Evolutionary conservation across 1,284 basidiomycete species (phyloP).

Genomic region (Flammula alnicola): DNA sequence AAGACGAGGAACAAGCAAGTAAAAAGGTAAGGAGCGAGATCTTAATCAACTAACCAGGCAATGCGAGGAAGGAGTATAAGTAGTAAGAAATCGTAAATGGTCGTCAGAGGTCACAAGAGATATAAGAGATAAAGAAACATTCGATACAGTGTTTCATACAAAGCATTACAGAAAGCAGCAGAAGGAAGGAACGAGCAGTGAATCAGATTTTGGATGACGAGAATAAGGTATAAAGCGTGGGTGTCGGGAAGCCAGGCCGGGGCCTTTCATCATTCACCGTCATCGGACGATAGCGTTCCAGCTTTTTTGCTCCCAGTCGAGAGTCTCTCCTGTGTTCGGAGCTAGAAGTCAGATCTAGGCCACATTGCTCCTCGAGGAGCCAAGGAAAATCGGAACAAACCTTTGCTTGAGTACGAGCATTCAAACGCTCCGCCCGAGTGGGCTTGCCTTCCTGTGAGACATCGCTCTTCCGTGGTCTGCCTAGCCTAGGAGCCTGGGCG

Average conservation of each 20-base stretch:
- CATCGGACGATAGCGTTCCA: slow-evolving; percentile 21
- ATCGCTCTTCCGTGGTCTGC: slow-evolving; percentile 20
- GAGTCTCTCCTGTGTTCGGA: slow-evolving; percentile 21
- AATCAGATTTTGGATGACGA: not conserved
- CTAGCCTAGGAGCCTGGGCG: slow-evolving; percentile 12
- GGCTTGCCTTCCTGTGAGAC: slow-evolving; percentile 21
- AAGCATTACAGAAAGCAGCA: slow-evolving; percentile 8
- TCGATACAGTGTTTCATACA: slow-evolving; percentile 12
- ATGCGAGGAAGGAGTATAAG: too few relatives aligned
- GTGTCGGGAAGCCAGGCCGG: too few relatives aligned
- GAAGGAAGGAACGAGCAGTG: not conserved
- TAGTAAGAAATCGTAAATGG: too few relatives aligned
- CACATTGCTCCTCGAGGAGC: not conserved
- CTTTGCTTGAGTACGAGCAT: slow-evolving; percentile 29
- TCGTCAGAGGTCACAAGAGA: too few relatives aligned
- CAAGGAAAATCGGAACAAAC: slow-evolving; percentile 12
- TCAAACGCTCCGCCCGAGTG: slow-evolving; percentile 27
- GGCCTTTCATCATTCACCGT: slow-evolving; percentile 2
- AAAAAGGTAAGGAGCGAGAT: too few relatives aligned
- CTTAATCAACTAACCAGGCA: too few relatives aligned
- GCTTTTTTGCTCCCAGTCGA: slow-evolving; percentile 21
- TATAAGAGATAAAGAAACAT: slow-evolving; percentile 4
- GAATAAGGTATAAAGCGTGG: too few relatives aligned
- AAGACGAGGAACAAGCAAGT: too few relatives aligned
- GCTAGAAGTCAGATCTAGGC: not conserved